These are phyloP conservation scores for Pseudogymnoascus sp. DNA, from an alignment of 2,329 filamentous ascomycete genomes.

Conservation along the genomic window DNA sequence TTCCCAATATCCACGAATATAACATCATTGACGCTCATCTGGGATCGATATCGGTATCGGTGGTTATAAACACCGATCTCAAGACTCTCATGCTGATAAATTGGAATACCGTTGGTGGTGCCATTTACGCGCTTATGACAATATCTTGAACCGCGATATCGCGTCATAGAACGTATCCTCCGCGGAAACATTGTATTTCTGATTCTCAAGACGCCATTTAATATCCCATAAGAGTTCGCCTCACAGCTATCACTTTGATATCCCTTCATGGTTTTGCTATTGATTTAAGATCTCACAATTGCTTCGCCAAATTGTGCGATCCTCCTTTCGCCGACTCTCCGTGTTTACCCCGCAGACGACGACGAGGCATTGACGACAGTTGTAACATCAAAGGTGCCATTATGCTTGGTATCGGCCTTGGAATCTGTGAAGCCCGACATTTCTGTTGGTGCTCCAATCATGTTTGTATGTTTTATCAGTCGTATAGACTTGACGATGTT, in stretches of 20 bases:
- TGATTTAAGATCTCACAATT: not conserved
- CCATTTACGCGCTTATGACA: slow-evolving; percentile 1
- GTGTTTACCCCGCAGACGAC: not conserved
- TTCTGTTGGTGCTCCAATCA: not conserved
- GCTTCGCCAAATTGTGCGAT: not conserved
- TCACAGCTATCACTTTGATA: not conserved
- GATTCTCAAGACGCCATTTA: not conserved
- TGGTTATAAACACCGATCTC: not conserved
- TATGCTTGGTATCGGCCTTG: not conserved
- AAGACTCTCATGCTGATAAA: not conserved
- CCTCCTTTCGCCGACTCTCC: not conserved
- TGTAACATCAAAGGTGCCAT: not conserved
- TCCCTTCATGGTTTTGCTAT: not conserved
- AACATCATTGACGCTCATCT: not conserved
- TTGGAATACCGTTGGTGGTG: not conserved
- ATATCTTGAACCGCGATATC: not conserved
- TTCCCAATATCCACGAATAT: not conserved
- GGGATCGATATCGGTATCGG: not conserved
- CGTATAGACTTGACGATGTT: not conserved
- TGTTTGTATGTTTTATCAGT: not conserved
- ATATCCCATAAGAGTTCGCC: not conserved
- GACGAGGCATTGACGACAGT: not conserved
- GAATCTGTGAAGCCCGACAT: not conserved
- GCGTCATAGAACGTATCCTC: not conserved
- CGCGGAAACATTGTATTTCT: not conserved